These are phyloP conservation scores for Biscutella laevigata DNA, from an alignment of 441 rosid genomes.

Conservation along the genomic window DNA sequence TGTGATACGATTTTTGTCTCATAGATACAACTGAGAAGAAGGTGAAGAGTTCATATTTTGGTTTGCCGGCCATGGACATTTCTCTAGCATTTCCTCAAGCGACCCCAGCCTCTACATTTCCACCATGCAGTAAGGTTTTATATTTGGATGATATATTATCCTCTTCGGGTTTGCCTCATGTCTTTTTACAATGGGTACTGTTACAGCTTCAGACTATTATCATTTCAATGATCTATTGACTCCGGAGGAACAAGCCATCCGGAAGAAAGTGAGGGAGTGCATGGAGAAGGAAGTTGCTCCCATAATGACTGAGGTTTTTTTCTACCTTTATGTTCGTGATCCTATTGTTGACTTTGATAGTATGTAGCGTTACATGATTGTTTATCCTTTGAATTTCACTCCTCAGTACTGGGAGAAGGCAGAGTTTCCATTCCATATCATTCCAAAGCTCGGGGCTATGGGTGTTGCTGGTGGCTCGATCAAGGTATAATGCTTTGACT, in stretches of 20 bases:
- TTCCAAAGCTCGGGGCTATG: slow-evolving; percentile 67
- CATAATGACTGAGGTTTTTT: slow-evolving; percentile 61
- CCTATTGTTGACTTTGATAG: neutral
- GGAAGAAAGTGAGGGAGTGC: slow-evolving; percentile 58
- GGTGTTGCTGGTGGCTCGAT: slow-evolving; percentile 73
- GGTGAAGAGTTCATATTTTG: slow-evolving; percentile 54
- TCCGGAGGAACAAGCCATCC: slow-evolving; percentile 60
- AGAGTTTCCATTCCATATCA: slow-evolving; percentile 76
- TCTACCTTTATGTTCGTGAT: slow-evolving; percentile 2
- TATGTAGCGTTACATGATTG: neutral
- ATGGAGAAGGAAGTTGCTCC: slow-evolving; percentile 95
- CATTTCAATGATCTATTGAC: slow-evolving; percentile 67
- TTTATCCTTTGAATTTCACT: slow-evolving; percentile 9
- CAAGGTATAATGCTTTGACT: slow-evolving; percentile 38
- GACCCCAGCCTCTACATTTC: slow-evolving; percentile 78
- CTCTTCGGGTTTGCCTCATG: neutral
- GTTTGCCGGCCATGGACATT: slow-evolving; percentile 62
- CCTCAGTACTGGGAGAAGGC: slow-evolving; percentile 98
- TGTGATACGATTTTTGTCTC: neutral
- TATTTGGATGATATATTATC: neutral
- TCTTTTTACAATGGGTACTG: neutral
- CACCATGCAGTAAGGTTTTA: slow-evolving; percentile 51
- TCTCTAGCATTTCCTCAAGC: slow-evolving; percentile 90
- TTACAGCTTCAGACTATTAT: slow-evolving; percentile 74
- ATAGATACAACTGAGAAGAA: slow-evolving; percentile 37